Base-by-base conservation (phyloP, 441 rosid genomes). In the Pelargonium cotyledonis region DNA sequence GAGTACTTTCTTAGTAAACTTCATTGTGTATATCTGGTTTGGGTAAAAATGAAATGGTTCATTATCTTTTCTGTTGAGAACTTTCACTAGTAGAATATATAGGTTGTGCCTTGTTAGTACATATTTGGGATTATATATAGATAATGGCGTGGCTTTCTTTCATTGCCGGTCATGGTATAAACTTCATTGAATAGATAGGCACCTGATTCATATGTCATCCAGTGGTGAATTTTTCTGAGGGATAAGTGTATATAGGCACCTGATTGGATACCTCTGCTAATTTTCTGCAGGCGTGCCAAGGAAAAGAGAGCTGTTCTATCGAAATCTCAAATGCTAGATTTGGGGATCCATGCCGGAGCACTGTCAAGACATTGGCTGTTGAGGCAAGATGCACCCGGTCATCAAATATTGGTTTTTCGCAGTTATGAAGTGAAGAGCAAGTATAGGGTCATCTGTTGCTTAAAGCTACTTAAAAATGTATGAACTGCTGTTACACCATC, bases 291-390 rank as follows among this genome's bases (percentile, higher is more conserved):
- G 85, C 88, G 76, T 88, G 90, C 67, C 65, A 55, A 61, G 93
- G 90, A 68, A 80, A 68, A 72, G 85, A 65, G 21, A 81, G 86
- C 74, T 88, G 90, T 72, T 67, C 64, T 46, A 41, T 86, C 49
- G 85, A 77, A 66, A 78, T 88, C 49, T 82, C 93, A 5, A 88
- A 88, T 74, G 67, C 85, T 10, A 75, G 77, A 43, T 85, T 88
- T 66, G 77, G 76, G 8, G 93, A 88, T 60, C 93, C 93, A 10
- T 88, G 93, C 75, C 76, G 77, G 7, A 79, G 88, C 67, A 74
- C 66, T 63, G 65, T 62, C 29, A 62, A 62, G 41, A 26, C 65
- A 26, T 23, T 62, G 65, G 65, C 65, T 12, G 65, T 63, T 29
- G 65, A 63, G 41, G 65, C 65, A 63, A 63, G 65, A 63, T 63